phyloP scores from a whole-genome alignment of 2,329 filamentous ascomycete species.

The Furcasterigmium sp. region DNA sequence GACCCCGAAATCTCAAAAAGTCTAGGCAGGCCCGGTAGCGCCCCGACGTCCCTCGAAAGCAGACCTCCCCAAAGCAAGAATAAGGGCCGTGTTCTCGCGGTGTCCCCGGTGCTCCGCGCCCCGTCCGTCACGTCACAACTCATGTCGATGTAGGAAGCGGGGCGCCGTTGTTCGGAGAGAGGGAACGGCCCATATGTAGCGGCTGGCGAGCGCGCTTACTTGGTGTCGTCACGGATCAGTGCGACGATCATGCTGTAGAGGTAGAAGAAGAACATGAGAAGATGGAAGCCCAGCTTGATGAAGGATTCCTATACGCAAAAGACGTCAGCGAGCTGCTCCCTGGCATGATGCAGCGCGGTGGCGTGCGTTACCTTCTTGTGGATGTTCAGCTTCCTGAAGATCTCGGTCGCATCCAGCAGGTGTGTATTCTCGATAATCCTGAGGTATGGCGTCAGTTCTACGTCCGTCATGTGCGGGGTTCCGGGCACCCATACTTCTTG shows the following conservation, averaged over 20 bases:
- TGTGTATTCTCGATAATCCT: constrained; percentile 98
- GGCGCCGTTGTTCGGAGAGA: constrained; percentile 8
- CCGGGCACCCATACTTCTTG: constrained; percentile 74
- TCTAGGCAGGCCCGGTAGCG: constrained; percentile 5
- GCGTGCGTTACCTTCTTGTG: constrained; percentile 79
- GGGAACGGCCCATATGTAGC: constrained; percentile 4
- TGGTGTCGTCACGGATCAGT: constrained; percentile 88
- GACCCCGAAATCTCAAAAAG: constrained; percentile 3
- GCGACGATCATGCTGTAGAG: constrained; percentile 98
- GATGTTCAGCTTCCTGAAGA: constrained; percentile 97
- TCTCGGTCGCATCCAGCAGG: constrained; percentile 94
- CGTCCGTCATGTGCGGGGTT: background rate
- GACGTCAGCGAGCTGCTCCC: background rate
- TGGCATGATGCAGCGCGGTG: background rate
- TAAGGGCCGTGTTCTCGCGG: background rate
- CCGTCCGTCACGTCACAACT: background rate
- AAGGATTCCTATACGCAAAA: constrained; percentile 80
- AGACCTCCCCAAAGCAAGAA: constrained; percentile 4
- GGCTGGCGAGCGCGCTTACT: constrained; percentile 46
- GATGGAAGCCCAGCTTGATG: constrained; percentile 96
- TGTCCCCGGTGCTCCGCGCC: background rate
- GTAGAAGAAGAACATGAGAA: constrained; percentile 99
- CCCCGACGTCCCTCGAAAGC: constrained; percentile 6
- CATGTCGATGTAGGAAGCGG: constrained; percentile 8
- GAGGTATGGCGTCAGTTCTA: constrained; percentile 2